Evolutionary conservation across 495 filamentous ascomycete genomes (phyloP).

Genomic region (Xylaria intraflava): DNA sequence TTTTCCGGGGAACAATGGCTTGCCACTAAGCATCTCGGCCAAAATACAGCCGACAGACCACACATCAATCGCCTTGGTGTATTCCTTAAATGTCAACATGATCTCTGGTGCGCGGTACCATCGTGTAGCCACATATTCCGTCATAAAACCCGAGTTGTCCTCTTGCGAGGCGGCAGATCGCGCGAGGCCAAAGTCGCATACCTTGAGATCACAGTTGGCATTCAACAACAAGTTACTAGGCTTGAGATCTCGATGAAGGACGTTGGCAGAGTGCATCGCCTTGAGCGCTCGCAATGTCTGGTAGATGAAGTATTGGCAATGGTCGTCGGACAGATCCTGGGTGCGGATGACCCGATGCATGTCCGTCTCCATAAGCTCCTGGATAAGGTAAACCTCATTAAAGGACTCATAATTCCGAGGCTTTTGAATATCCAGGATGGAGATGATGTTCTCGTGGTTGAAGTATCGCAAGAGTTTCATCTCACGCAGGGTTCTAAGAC

Average conservation of each 20-base stretch:
- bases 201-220: constrained; percentile 98
- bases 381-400: constrained; percentile 97
- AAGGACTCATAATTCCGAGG: constrained; percentile 93
- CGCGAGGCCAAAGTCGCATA: constrained; percentile 96
- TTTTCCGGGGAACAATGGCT: constrained; percentile 97
- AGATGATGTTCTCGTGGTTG: constrained; percentile 99
- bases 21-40: constrained; percentile 99
- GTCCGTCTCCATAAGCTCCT: constrained; percentile 99
- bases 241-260: constrained; percentile 95
- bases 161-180: constrained; percentile 88
- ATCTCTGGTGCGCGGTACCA: constrained; percentile 99
- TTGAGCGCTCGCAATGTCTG: constrained; percentile 97
- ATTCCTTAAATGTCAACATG: constrained; percentile 99
- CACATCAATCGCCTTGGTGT: constrained; percentile 99
- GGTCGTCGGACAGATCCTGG: constrained; percentile 95
- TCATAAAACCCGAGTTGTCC: constrained; percentile 99
- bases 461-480: constrained; percentile 99
- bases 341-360: constrained; percentile 99
- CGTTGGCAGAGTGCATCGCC: constrained; percentile 98
- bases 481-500: constrained; percentile 90
- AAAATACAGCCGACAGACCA: constrained; percentile 99
- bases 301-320: constrained; percentile 99
- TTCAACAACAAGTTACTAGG: constrained; percentile 95
- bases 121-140: constrained; percentile 97
- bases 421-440: constrained; percentile 98